Percentiles rank a stretch among this genome's conserved stretches.
Evolutionary conservation across 2,329 filamentous ascomycete genomes (phyloP).

Genomic region (Paraphoma chrysanthemicola): DNA sequence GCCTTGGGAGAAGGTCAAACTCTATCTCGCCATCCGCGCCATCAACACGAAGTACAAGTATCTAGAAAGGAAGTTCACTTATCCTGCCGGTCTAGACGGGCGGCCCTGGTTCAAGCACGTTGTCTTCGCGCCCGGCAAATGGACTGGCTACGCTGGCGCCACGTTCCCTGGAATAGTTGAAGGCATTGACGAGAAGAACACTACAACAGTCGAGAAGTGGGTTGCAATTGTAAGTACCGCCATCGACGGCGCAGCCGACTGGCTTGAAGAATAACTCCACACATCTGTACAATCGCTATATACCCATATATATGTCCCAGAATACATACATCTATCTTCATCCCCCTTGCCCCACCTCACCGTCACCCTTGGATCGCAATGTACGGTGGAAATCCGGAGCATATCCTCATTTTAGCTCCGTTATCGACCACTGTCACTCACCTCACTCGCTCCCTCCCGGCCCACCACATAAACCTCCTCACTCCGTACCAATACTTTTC

Average conservation of each 20-base stretch:
- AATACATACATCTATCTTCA: background rate
- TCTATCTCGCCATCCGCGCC: slow-evolving; percentile 68
- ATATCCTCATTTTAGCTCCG: background rate
- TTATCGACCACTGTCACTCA: background rate
- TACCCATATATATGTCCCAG: slow-evolving; percentile 6
- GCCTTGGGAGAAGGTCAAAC: slow-evolving; percentile 70
- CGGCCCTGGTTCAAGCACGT: slow-evolving; percentile 93
- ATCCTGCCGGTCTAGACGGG: slow-evolving; percentile 76
- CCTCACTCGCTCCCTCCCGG: no score
- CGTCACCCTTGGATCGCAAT: background rate
- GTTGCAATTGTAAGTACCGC: slow-evolving; percentile 48
- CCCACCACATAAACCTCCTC: no score
- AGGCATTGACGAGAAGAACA: slow-evolving; percentile 61
- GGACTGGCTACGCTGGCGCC: slow-evolving; percentile 87
- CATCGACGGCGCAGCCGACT: slow-evolving; percentile 44
- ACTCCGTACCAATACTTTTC: no score
- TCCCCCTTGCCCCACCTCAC: background rate
- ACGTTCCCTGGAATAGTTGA: slow-evolving; percentile 72
- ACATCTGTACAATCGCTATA: slow-evolving; percentile 4
- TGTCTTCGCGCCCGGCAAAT: slow-evolving; percentile 87
- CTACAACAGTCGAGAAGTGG: slow-evolving; percentile 49
- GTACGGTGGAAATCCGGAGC: background rate
- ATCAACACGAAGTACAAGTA: slow-evolving; percentile 85
- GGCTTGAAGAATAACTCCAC: slow-evolving; percentile 30
- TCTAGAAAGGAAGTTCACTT: slow-evolving; percentile 81